Evolutionary conservation across 306 rosid genomes (phyloP).

Genomic region (Citrullus amarus): DNA sequence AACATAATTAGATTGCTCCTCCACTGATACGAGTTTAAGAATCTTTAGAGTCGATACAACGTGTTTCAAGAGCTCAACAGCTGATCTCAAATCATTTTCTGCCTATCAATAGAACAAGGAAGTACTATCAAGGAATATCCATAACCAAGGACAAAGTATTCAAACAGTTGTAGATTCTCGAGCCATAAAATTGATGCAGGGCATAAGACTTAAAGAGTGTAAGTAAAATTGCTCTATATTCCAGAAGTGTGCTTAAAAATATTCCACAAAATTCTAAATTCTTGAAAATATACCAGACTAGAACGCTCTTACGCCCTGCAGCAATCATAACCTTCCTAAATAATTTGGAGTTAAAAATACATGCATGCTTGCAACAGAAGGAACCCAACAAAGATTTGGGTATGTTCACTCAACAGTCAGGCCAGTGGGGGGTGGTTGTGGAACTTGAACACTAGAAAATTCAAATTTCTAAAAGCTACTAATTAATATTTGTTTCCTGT

Average conservation of each 20-base stretch:
- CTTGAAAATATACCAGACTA: not conserved
- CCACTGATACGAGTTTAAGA: slow-evolving; percentile 49
- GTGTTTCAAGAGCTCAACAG: slow-evolving; percentile 61
- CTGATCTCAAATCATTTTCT: slow-evolving; percentile 48
- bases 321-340: not conserved
- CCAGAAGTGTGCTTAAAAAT: not conserved
- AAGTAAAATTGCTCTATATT: not conserved
- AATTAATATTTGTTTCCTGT: not conserved
- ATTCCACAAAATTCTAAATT: not conserved
- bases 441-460: not conserved
- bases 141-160: not conserved
- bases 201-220: not conserved
- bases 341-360: not conserved
- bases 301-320: not conserved
- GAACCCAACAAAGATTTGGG: not conserved
- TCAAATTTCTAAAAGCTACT: not conserved
- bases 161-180: not conserved
- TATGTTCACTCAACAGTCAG: not conserved
- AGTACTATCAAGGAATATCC: slow-evolving; percentile 20
- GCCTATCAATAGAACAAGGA: slow-evolving; percentile 42
- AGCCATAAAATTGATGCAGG: not conserved
- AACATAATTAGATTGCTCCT: slow-evolving; percentile 59
- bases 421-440: not conserved
- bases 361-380: not conserved
- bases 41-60: slow-evolving; percentile 40